A percentile compares a stretch with the other conserved stretches of the same genome.
Conservation (phyloP, 768 basidiomycete species). For the Xanthoconium stramineum region DNA sequence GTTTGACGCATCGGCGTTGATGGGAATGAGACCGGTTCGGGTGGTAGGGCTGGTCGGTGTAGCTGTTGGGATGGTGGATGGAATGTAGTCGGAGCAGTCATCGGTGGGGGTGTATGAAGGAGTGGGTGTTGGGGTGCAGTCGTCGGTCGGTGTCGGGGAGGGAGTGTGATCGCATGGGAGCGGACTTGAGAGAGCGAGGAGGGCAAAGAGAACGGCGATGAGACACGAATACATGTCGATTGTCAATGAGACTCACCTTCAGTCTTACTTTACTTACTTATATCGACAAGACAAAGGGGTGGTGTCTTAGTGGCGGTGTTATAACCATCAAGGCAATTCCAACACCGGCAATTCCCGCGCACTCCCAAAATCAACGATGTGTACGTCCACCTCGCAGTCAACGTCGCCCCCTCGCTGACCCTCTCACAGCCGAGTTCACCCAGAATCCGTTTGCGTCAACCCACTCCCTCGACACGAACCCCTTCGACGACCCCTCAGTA, state of each 20-base stretch:
- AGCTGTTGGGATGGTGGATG: not conserved
- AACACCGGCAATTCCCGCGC: slow-evolving; percentile 3
- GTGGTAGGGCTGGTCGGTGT: not conserved
- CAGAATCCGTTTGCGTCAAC: slow-evolving; percentile 85
- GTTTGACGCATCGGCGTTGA: slow-evolving; percentile 25
- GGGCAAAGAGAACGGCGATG: slow-evolving; percentile 53
- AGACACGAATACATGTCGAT: slow-evolving; percentile 35
- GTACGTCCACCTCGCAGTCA: slow-evolving; percentile 12
- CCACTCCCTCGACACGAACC: slow-evolving; percentile 82
- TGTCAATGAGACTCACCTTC: not conserved
- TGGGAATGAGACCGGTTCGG: not conserved
- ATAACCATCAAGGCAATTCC: not conserved
- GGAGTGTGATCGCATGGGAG: not conserved
- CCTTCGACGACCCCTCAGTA: slow-evolving; percentile 80
- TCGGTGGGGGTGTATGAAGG: not conserved
- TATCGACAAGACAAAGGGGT: not conserved
- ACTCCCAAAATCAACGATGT: slow-evolving; percentile 16
- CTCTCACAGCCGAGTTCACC: slow-evolving; percentile 29
- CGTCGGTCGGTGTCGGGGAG: slow-evolving; percentile 14
- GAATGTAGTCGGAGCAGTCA: not conserved
- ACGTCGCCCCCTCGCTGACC: not conserved
- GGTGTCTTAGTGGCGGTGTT: not conserved
- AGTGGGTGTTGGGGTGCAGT: no score
- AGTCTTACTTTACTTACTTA: not conserved
- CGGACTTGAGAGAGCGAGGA: slow-evolving; percentile 38